Evolutionary conservation across 73 alveolate genomes (phyloP), one percentile per base, ranked within the genome.

Genomic region (Breviolum minutum): DNA sequence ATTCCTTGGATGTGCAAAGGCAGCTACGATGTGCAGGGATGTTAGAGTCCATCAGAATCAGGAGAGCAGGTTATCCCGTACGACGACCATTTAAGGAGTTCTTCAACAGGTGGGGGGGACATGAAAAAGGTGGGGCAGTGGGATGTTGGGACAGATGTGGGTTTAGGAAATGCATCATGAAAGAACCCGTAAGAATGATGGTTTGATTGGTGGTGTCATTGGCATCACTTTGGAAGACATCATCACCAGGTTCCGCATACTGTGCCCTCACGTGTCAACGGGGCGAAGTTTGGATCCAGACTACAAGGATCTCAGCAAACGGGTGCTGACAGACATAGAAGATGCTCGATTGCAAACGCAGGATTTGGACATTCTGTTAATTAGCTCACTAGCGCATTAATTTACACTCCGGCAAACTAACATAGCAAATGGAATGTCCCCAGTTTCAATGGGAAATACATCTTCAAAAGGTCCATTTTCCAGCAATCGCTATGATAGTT

Each of bases 11-110:
- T 74, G 99, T 99, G 30, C 99, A 99, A 99, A 99, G 99, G 91
- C 99, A 99, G 99, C 99, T 99, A 13, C 99, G 99, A 94, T 99
- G 99, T 93, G 99, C 99, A 16, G 99, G 99, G 29, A 99, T 99
- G 99, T 99, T 99, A 71, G 99, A 99, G 99, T 99, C 99, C 10
- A 99, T 99, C 94, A 99, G 99, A 97, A 99, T 99, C 80, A 99
- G 99, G 74, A 99, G 99, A 24, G 99, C 99, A 22, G 99, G 99
- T 74, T 99, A 99, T 76, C 96, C 99, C 0, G 99, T 99, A 70
- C 89, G 99, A 24, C 99, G 99, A 74, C 85, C 99, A 10, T 97
- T 90, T 86, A 99, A 99, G 84, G 99, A 99, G 94, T 99, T 99
- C 95, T 99, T 99, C 98, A 99, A 99, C 96, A 89, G 96, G 96